phyloP scores from a whole-genome alignment of 208 protist species.

The Acanthamoeba lenticulata region DNA sequence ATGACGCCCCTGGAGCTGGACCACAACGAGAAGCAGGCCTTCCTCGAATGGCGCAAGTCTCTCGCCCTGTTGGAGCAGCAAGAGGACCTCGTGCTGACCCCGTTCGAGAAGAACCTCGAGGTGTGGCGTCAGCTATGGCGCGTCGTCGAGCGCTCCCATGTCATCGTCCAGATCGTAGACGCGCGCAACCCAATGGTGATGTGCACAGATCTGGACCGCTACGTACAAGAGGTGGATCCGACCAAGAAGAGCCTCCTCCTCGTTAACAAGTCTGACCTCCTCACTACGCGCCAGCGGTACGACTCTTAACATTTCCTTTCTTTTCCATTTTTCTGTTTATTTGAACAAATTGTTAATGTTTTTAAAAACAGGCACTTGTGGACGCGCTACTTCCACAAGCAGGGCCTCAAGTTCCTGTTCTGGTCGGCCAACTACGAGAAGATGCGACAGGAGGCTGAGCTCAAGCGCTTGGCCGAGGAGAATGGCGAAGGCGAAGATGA shows the following conservation, averaged over 20 bases:
- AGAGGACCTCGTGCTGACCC: constrained; percentile 94
- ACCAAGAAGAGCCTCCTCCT: constrained; percentile 92
- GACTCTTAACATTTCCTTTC: constrained; percentile 55
- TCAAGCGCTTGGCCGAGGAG: background rate
- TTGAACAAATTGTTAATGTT: background rate
- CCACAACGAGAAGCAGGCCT: constrained; percentile 71
- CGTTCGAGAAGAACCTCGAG: constrained; percentile 99
- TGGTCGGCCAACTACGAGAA: constrained; percentile 88
- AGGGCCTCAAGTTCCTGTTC: constrained; percentile 93
- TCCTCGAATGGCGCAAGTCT: constrained; percentile 79
- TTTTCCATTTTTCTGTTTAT: background rate
- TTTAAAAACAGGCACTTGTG: constrained; percentile 81
- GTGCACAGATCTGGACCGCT: constrained; percentile 90
- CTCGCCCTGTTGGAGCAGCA: constrained; percentile 93
- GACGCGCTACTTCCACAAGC: constrained; percentile 92
- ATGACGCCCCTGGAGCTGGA: constrained; percentile 76
- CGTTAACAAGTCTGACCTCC: constrained; percentile 98
- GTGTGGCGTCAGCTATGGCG: constrained; percentile 99
- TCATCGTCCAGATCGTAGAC: constrained; percentile 75
- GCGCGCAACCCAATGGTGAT: constrained; percentile 97
- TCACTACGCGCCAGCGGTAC: constrained; percentile 93
- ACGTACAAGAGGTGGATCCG: constrained; percentile 82
- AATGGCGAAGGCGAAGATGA: background rate
- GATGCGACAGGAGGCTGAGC: constrained; percentile 71
- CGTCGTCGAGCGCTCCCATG: constrained; percentile 93